Evolutionary conservation across 2,329 filamentous ascomycete genomes (phyloP), one percentile per base, ranked within the genome.

Genomic region (Penicillium sp.): DNA sequence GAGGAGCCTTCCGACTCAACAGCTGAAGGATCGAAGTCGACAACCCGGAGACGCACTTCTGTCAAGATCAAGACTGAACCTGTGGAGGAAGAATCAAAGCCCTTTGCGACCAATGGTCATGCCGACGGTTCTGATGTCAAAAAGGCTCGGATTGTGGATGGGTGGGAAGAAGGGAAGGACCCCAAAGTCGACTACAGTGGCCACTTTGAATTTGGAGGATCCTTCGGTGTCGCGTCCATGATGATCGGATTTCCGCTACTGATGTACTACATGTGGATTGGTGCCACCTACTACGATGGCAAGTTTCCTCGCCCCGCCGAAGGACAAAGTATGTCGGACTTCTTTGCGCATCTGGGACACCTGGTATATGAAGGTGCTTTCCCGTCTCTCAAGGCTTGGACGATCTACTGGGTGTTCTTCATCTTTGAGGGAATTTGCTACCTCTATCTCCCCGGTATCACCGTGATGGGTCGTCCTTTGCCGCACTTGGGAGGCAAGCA

Each of bases 211-310:
- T 98, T 97, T 65, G 91, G 91, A 56, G 93, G 93, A 51, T 83
- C 87, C 3, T 66, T 78, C 15, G 91, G 93, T 48, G 85, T 90
- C 37, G 72, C 79, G 15, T 75, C 80, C 58, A 88, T 96, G 81
- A 97, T 97, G 88, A 78, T 89, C 55, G 82, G 85, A 40, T 98
- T 97, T 71, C 93, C 93, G 15, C 54, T 84, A 32, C 79, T 98
- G 61, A 97, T 97, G 91, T 96, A 88, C 79, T 97, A 96, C 74
- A 95, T 97, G 90, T 97, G 90, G 90, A 84, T 95, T 69, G 93
- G 93, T 44, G 87, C 91, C 31, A 90, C 84, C 43, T 95, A 91
- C 73, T 97, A 96, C 72, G 76, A 88, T 65, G 91, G 91, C 60
- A 83, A 86, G 56, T 76, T 94, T 45, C 93, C 93, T 15, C 72